Evolutionary conservation across 176 grass and related monocot genomes (phyloP).

Genomic region (Phragmites australis): DNA sequence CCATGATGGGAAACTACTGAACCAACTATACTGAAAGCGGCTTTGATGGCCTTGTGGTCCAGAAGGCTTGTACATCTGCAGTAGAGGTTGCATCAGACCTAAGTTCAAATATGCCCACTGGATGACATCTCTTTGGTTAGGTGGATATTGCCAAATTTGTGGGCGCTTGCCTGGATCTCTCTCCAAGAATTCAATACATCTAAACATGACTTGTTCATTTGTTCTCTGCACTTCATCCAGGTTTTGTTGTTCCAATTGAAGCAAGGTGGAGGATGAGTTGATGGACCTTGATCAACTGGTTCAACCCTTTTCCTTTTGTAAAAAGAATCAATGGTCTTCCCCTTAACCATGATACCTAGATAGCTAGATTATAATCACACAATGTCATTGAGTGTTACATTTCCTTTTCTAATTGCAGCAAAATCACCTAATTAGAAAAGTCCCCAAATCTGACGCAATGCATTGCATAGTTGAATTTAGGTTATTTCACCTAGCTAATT

Average conservation of each 20-base stretch:
- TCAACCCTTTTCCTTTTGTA: no score
- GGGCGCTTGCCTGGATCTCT: neutral
- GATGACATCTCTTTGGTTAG: slow-evolving; percentile 14
- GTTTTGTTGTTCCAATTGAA: neutral
- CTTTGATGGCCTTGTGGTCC: neutral
- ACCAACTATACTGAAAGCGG: neutral
- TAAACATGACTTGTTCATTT: neutral
- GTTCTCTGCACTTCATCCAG: neutral
- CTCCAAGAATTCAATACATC: neutral
- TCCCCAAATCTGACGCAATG: no score
- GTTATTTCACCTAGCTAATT: no score
- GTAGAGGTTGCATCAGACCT: neutral
- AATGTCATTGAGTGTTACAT: no score
- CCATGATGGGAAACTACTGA: slow-evolving; percentile 5
- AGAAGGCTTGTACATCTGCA: neutral
- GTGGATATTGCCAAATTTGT: slow-evolving; percentile 20
- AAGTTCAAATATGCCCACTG: slow-evolving; percentile 4
- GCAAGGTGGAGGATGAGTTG: no score
- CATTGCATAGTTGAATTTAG: no score
- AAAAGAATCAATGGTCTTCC: no score
- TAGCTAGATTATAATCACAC: no score
- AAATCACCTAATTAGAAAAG: no score
- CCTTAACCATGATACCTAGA: no score
- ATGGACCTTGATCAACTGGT: no score
- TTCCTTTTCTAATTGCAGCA: no score